These are phyloP conservation scores for Collybia mongolica DNA, from an alignment of 768 basidiomycete species.

Conservation along the genomic window DNA sequence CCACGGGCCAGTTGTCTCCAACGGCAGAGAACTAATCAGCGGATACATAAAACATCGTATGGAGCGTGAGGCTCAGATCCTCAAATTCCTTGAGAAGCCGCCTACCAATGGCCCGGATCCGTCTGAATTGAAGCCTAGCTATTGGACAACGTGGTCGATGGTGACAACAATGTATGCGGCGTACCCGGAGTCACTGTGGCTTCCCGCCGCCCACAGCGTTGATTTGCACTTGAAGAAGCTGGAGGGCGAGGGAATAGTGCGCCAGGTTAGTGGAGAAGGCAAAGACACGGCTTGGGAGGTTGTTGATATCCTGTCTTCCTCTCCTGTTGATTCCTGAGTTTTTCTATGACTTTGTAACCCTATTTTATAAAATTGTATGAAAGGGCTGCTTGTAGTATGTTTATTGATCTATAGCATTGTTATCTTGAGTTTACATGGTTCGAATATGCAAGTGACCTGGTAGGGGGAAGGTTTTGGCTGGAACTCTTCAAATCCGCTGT, in stretches of 20 bases:
- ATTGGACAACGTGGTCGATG: slow-evolving; percentile 66
- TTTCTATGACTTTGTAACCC: not conserved
- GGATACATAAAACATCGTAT: slow-evolving; percentile 81
- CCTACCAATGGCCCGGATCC: slow-evolving; percentile 21
- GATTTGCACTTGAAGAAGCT: slow-evolving; percentile 75
- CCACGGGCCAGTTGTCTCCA: slow-evolving; percentile 76
- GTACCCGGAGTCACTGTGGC: slow-evolving; percentile 72
- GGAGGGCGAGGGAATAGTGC: slow-evolving; percentile 59
- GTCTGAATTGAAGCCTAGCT: slow-evolving; percentile 6
- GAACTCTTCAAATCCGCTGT: too few relatives aligned
- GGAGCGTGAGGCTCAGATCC: slow-evolving; percentile 77
- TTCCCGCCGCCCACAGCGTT: slow-evolving; percentile 68
- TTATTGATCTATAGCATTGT: too few relatives aligned
- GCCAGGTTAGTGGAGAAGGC: slow-evolving; percentile 48
- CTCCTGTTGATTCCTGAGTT: slow-evolving; percentile 12
- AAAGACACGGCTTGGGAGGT: slow-evolving; percentile 49
- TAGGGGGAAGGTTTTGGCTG: too few relatives aligned
- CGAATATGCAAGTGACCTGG: too few relatives aligned
- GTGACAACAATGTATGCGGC: slow-evolving; percentile 66
- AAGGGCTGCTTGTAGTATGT: not conserved
- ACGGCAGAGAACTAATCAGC: slow-evolving; percentile 60
- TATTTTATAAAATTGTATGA: not conserved
- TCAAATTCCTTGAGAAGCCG: slow-evolving; percentile 43
- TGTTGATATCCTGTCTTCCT: slow-evolving; percentile 11
- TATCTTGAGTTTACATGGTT: too few relatives aligned